phyloP scores from a whole-genome alignment of 257 asterid species.

The Echites panduratus region DNA sequence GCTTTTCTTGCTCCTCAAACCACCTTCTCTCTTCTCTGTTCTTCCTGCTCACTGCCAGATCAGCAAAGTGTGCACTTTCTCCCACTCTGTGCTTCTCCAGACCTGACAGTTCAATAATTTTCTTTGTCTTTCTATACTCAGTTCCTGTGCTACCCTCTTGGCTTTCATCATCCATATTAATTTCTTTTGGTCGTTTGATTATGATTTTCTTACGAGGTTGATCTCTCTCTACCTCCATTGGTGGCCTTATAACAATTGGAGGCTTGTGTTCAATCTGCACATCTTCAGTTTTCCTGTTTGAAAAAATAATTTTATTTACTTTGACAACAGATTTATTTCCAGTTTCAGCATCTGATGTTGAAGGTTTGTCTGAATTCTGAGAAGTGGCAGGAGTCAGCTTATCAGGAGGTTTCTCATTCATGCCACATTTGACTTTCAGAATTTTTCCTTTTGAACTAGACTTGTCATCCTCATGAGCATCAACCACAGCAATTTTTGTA shows the following conservation, averaged over 20 bases:
- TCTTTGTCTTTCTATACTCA: slow-evolving; percentile 78
- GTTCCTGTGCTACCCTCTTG: slow-evolving; percentile 82
- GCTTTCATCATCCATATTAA: slow-evolving; percentile 60
- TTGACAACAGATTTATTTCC: slow-evolving; percentile 56
- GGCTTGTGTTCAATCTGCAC: slow-evolving; percentile 54
- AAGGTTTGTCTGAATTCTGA: slow-evolving; percentile 67
- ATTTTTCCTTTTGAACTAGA: slow-evolving; percentile 69
- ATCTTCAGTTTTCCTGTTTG: slow-evolving; percentile 76
- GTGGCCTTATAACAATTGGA: slow-evolving; percentile 72
- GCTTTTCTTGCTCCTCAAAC: slow-evolving; percentile 58
- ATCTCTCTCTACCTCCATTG: slow-evolving; percentile 63
- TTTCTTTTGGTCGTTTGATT: slow-evolving; percentile 74
- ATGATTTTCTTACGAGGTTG: slow-evolving; percentile 71
- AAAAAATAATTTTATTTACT: slow-evolving; percentile 71
- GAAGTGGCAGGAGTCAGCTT: slow-evolving; percentile 63
- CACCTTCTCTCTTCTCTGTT: slow-evolving; percentile 48
- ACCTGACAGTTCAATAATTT: slow-evolving; percentile 63
- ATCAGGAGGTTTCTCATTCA: slow-evolving; percentile 66
- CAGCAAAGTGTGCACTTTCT: slow-evolving; percentile 36
- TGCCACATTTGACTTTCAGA: slow-evolving; percentile 82
- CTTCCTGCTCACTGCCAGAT: slow-evolving; percentile 57
- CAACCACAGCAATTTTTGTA: slow-evolving; percentile 44
- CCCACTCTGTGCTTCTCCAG: slow-evolving; percentile 46
- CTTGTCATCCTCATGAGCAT: slow-evolving; percentile 66
- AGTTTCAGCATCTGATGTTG: slow-evolving; percentile 58